Evolutionary conservation across 345 rosid species (phyloP).

Genomic region (Corchorus olitorius): DNA sequence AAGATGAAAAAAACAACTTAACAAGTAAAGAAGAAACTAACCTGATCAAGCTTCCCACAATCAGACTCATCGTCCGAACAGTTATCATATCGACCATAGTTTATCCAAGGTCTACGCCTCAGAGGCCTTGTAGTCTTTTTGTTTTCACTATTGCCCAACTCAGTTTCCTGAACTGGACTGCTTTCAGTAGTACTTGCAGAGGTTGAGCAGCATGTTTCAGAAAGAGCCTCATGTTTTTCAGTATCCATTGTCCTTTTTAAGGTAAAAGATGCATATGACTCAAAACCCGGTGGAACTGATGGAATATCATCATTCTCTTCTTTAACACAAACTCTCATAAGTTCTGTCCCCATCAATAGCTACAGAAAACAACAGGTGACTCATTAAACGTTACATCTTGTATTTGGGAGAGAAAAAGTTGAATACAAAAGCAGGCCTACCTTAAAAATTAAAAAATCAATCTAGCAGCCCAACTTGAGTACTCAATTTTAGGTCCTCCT

Average conservation of each 20-base stretch:
- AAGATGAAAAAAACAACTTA: not conserved
- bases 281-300: constrained; percentile 94
- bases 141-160: constrained; percentile 34
- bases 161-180: constrained; percentile 47
- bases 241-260: constrained; percentile 48
- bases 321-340: constrained; percentile 76
- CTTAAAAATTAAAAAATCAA: constrained; percentile 17
- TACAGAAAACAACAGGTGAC: not conserved
- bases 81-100: constrained; percentile 45
- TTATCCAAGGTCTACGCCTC: constrained; percentile 67
- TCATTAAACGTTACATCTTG: not conserved
- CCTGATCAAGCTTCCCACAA: constrained; percentile 56
- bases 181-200: constrained; percentile 45
- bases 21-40: constrained; percentile 28
- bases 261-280: constrained; percentile 76
- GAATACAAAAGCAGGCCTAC: not conserved
- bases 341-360: constrained; percentile 80
- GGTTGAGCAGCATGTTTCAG: constrained; percentile 37
- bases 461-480: not conserved
- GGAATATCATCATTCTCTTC: constrained; percentile 89
- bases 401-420: not conserved
- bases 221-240: constrained; percentile 39
- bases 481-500: not conserved
- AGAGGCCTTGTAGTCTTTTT: constrained; percentile 51
- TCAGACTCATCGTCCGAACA: constrained; percentile 52